Base-by-base conservation (phyloP, 2,329 filamentous ascomycete genomes). In the Aspergillus puulaauensis region DNA sequence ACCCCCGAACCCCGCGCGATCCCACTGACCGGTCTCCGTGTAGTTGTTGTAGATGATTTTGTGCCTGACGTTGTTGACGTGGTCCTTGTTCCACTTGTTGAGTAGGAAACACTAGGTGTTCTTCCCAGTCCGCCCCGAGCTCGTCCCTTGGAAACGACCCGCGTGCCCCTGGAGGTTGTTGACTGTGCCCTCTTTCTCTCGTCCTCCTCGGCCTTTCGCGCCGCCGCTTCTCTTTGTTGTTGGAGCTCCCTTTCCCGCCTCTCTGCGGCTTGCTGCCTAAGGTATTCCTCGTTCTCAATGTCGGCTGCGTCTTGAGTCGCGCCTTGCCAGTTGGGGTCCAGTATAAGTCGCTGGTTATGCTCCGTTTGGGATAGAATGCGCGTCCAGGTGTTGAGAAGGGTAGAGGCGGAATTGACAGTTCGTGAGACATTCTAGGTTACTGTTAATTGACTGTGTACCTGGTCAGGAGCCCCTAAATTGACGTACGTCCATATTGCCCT, bases 281-380 rank as follows among this genome's bases (percentile, higher is more conserved):
- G 79, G 12, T 86, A 73, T 3, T 86, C 86, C 71, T 98, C 93
- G 54, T 87, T 88, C 74, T 98, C 93, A 56, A 92, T 84, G 60
- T 96, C 91, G n/a, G 86, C 82, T 40, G 96, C 76, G 75, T 99
- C 95, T 69, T 93, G 87, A 4, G 86, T 90, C 27, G 93, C 90
- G 56, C 95, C 95, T 70, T 93, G 89, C 92, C 93, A 99, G 58
- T 86, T 82, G 2, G 91, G 90, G 69, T 96, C 90, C 46, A 98
- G 82, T 45, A 99, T 88, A 51, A 99, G 80, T 23, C 95, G 87
- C 74, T 98, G 93, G 71, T 96, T 98, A 76, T 99, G 95, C 76
- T 99, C 95, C 4, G 95, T 97, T 75, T 99, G 95, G 6, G 91
- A 95, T 12, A 99, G 84, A 64, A 99, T 97, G 52, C 92, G 88